phyloP scores from a whole-genome alignment of 1,284 basidiomycete species.

The Pseudozyma sp. region DNA sequence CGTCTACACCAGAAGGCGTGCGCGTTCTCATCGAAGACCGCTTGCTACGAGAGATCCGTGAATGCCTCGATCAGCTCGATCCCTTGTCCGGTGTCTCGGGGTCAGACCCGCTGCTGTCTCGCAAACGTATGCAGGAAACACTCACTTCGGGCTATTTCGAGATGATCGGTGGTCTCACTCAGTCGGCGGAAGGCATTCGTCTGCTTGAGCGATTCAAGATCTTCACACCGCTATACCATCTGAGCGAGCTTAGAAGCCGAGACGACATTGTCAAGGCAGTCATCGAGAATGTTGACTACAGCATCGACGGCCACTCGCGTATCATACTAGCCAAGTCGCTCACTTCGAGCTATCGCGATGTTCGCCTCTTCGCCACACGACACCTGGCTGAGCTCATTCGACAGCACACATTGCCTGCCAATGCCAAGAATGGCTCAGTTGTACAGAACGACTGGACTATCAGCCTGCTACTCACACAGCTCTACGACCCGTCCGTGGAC shows the following conservation, averaged over 20 bases:
- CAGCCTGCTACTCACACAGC: slow-evolving; percentile 85
- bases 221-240: slow-evolving; percentile 93
- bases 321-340: slow-evolving; percentile 88
- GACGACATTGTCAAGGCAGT: slow-evolving; percentile 92
- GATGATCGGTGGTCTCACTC: slow-evolving; percentile 91
- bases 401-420: slow-evolving; percentile 25
- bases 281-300: slow-evolving; percentile 84
- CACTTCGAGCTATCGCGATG: slow-evolving; percentile 71
- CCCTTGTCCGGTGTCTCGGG: slow-evolving; percentile 73
- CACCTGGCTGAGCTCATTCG: slow-evolving; percentile 76
- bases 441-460: slow-evolving; percentile 62
- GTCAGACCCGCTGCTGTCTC: slow-evolving; percentile 82
- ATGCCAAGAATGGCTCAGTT: slow-evolving; percentile 24
- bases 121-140: slow-evolving; percentile 82
- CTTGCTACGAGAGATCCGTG: slow-evolving; percentile 84
- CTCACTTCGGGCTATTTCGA: slow-evolving; percentile 93
- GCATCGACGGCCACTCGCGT: slow-evolving; percentile 58
- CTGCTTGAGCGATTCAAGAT: slow-evolving; percentile 90
- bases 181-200: slow-evolving; percentile 85
- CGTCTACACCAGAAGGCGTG: slow-evolving; percentile 84
- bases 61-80: slow-evolving; percentile 90
- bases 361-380: slow-evolving; percentile 84
- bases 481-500: slow-evolving; percentile 90
- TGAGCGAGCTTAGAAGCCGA: slow-evolving; percentile 87
- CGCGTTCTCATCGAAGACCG: slow-evolving; percentile 88